Conservation (phyloP, 768 basidiomycete species). For the Russula earlei region DNA sequence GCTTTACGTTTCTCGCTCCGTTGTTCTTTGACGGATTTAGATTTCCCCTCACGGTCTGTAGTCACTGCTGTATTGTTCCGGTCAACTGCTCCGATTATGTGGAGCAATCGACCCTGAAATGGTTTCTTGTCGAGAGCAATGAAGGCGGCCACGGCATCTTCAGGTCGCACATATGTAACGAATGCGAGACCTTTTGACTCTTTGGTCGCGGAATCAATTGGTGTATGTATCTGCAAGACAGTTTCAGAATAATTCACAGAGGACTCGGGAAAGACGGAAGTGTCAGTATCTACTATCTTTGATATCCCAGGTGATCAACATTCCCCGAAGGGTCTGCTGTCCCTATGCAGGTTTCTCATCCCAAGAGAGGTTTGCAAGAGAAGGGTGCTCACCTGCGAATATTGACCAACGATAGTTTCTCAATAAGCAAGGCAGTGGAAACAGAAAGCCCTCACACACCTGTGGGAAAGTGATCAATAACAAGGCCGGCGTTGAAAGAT, state of each 20-base stretch:
- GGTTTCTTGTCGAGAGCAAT: constrained; percentile 70
- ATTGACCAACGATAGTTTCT: not conserved
- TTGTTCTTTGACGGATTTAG: constrained; percentile 51
- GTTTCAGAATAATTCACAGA: constrained; percentile 1
- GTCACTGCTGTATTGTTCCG: constrained; percentile 40
- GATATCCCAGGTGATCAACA: constrained; percentile 37
- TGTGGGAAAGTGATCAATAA: constrained; percentile 5
- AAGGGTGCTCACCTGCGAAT: constrained; percentile 32
- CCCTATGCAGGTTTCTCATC: constrained; percentile 48
- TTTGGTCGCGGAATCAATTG: constrained; percentile 37
- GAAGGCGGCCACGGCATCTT: constrained; percentile 58
- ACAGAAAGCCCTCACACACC: constrained; percentile 13
- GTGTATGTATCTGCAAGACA: constrained; percentile 43
- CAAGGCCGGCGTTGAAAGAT: too few species aligned
- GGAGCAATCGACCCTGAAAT: constrained; percentile 87
- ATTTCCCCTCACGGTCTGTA: constrained; percentile 36
- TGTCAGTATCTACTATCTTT: constrained; percentile 19
- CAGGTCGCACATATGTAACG: constrained; percentile 38
- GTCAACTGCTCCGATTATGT: constrained; percentile 80
- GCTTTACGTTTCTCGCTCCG: constrained; percentile 52
- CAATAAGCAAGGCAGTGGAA: not conserved
- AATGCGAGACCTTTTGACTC: constrained; percentile 55
- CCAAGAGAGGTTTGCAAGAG: not conserved
- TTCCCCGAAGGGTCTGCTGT: constrained; percentile 53
- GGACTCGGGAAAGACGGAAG: not conserved